Percentiles rank a stretch among this genome's conserved stretches.
Conservation (phyloP, 208 protist genomes). For the Wallacemonas collosoma region DNA sequence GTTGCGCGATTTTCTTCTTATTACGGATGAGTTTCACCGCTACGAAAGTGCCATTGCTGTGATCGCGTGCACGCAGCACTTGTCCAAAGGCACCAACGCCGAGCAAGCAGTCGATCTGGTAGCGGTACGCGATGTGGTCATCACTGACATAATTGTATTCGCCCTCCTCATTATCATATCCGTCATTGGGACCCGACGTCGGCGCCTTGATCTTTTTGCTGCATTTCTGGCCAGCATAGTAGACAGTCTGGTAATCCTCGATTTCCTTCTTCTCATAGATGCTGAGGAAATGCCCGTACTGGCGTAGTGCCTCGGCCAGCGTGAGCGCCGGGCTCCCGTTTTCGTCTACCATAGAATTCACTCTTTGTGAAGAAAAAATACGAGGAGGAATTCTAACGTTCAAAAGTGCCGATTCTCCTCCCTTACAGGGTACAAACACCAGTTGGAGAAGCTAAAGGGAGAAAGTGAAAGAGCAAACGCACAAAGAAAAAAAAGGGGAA, state of each 20-base stretch:
- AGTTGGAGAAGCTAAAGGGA: background rate
- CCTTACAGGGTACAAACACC: background rate
- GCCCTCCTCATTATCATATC: conserved; percentile 94
- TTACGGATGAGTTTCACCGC: conserved; percentile 89
- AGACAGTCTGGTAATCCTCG: conserved; percentile 41
- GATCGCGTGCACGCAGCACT: conserved; percentile 81
- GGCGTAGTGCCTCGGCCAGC: conserved; percentile 18
- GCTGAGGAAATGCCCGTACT: conserved; percentile 44
- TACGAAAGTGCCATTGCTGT: conserved; percentile 38
- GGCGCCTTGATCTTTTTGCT: conserved; percentile 60
- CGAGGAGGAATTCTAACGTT: no score
- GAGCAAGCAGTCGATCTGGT: conserved; percentile 72
- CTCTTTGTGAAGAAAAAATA: background rate
- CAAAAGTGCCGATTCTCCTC: no score
- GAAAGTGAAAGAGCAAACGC: background rate
- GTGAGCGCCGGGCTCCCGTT: background rate
- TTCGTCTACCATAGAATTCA: background rate
- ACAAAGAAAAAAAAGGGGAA: background rate
- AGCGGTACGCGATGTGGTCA: conserved; percentile 95
- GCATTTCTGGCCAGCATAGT: conserved; percentile 75
- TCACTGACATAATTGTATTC: conserved; percentile 89
- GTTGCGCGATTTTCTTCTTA: conserved; percentile 53
- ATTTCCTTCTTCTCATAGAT: conserved; percentile 76
- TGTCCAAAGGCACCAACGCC: conserved; percentile 89
- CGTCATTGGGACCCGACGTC: conserved; percentile 61